phyloP scores from a whole-genome alignment of 2,329 filamentous ascomycete genomes.

The Fonsecaea multimorphosa region DNA sequence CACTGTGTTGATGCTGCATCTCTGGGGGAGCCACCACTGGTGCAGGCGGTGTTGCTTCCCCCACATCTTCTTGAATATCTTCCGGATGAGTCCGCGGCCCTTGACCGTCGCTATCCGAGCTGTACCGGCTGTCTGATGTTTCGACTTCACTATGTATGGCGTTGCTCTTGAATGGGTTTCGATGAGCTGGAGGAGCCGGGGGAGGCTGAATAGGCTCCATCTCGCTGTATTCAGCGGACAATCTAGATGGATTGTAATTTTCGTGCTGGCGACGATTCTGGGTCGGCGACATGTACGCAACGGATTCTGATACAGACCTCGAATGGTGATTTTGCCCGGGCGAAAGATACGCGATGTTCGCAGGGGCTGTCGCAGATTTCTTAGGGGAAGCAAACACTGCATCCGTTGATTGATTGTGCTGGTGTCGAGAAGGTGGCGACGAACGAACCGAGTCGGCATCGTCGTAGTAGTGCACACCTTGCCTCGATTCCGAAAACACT shows the following conservation, averaged over 20 bases:
- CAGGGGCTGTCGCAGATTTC: constrained; percentile 32
- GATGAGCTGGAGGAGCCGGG: constrained; percentile 48
- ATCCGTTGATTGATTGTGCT: constrained; percentile 48
- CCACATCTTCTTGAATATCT: constrained; percentile 46
- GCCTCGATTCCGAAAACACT: constrained; percentile 39
- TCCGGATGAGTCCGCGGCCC: constrained; percentile 36
- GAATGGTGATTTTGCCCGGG: constrained; percentile 36
- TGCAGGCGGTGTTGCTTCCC: constrained; percentile 68
- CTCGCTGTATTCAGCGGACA: constrained; percentile 33
- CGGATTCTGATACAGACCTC: constrained; percentile 39
- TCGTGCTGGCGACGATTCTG: constrained; percentile 31
- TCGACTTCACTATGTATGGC: constrained; percentile 32
- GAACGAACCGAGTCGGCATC: constrained; percentile 55
- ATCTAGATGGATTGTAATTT: constrained; percentile 31
- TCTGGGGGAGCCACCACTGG: constrained; percentile 79
- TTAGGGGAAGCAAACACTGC: constrained; percentile 60
- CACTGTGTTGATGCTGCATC: constrained; percentile 76
- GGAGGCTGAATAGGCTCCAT: constrained; percentile 34
- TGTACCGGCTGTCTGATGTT: constrained; percentile 45
- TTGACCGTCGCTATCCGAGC: constrained; percentile 49
- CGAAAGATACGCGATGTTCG: constrained; percentile 31
- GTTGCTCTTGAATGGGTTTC: constrained; percentile 38
- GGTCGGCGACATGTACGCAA: constrained; percentile 33
- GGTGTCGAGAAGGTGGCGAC: constrained; percentile 58
- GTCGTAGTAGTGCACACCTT: constrained; percentile 53